Evolutionary conservation across 768 basidiomycete species (phyloP), one percentile per base, ranked within the genome.

Genomic region (Tremella fuciformis): DNA sequence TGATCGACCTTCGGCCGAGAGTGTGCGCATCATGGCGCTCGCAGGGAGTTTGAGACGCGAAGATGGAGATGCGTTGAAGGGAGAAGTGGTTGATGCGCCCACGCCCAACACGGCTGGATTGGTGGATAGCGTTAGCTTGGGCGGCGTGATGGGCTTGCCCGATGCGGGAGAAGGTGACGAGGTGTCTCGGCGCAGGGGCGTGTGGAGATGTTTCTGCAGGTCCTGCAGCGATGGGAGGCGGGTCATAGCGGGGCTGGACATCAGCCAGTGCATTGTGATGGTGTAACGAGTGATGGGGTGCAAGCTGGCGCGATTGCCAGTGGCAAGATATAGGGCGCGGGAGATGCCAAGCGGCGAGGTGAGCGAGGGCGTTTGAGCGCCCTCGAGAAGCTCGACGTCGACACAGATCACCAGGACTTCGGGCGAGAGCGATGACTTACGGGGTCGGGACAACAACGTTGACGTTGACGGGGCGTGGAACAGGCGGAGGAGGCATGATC

Each of bases 221-320:
- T 69, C 65, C 44, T 66, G 55, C 19, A 69, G 58, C 3, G 68
- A 69, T 6, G 68, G 68, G 1, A 69, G 50, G 25, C 68, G 65
- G 37, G 65, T 66, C 67, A 69, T 69, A n/a, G 59, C 50, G 13
- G 63, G 66, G 26, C 66, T 65, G 22, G 16, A 34, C 49, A 29
- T 22, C 49, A 50, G 25, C n/a, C 42, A 46, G n/a, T 22, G 22
- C 22, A 46, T 46, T 46, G 42, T 46, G 42, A 15, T 46, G 42
- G 22, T 15, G 42, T 11, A 11, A 41, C 18, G 39, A 41, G 39
- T 11, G 18, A 41, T 41, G 18, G n/a, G 42, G 22, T 15, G n/a
- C 42, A 15, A 46, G 22, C 42, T 22, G 22, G 8, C 8, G 8
- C 6, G 16, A 46, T 4, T 18, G 15, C 16, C n/a, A 15, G n/a